A percentile compares a stretch with the other conserved stretches of the same genome.
Evolutionary conservation across 495 filamentous ascomycete species (phyloP).

Genomic region (Tuber aestivum): DNA sequence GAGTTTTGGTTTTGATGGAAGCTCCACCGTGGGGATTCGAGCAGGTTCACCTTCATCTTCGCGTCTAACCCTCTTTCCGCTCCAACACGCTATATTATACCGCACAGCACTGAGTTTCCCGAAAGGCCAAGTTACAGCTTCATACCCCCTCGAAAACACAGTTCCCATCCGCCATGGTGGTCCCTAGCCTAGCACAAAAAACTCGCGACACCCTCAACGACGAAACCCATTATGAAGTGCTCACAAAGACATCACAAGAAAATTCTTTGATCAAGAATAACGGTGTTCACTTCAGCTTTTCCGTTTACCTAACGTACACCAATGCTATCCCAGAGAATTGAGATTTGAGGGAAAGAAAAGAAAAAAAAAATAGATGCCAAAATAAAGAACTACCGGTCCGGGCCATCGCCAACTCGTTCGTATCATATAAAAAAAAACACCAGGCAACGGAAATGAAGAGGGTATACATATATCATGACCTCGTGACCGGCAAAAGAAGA

Average conservation of each 20-base stretch:
- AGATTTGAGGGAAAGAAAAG: neutral
- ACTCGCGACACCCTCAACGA: too few relatives aligned
- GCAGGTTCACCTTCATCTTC: too few relatives aligned
- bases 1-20: too few relatives aligned
- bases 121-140: too few relatives aligned
- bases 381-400: neutral
- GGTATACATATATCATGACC: conserved; percentile 4
- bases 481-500: neutral
- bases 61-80: too few relatives aligned
- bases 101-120: too few relatives aligned
- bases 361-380: neutral
- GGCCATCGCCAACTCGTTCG: neutral
- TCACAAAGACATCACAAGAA: neutral
- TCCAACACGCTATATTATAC: too few relatives aligned
- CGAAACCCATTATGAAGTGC: neutral
- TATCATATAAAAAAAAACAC: neutral
- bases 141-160: too few relatives aligned
- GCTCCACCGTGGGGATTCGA: too few relatives aligned
- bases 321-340: neutral
- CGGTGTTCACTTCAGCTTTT: neutral
- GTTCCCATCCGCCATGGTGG: too few relatives aligned
- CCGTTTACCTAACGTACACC: neutral
- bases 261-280: neutral
- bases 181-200: too few relatives aligned
- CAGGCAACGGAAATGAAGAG: neutral